A percentile compares a stretch with the other conserved stretches of the same genome.
These are phyloP conservation scores for Cryptococcus wingfieldii DNA, from an alignment of 1,284 basidiomycete genomes.

Conservation along the genomic window DNA sequence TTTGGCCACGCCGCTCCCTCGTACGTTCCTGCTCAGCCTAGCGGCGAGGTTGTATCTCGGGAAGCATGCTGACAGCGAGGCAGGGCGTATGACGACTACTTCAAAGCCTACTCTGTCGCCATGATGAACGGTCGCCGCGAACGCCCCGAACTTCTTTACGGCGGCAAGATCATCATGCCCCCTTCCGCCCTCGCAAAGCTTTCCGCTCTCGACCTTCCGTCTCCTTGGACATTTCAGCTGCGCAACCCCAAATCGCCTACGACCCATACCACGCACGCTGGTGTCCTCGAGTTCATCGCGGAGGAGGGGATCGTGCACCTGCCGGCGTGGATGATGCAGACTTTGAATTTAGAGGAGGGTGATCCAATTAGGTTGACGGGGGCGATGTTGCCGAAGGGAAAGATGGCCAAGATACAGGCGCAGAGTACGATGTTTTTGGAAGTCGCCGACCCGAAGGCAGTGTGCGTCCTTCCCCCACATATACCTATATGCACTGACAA, in stretches of 20 bases:
- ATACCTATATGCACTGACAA: slow-evolving; percentile 1
- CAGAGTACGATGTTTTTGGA: slow-evolving; percentile 94
- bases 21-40: slow-evolving; percentile 6
- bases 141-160: slow-evolving; percentile 55
- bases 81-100: slow-evolving; percentile 49
- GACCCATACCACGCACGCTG: slow-evolving; percentile 80
- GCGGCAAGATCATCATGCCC: slow-evolving; percentile 99
- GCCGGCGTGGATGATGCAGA: slow-evolving; percentile 99
- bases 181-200: slow-evolving; percentile 87
- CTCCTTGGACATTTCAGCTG: slow-evolving; percentile 94
- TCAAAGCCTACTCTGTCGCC: slow-evolving; percentile 50
- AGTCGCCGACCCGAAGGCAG: slow-evolving; percentile 84
- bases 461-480: slow-evolving; percentile 55
- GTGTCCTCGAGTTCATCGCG: slow-evolving; percentile 98
- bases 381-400: slow-evolving; percentile 82
- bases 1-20: slow-evolving; percentile 22
- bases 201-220: slow-evolving; percentile 81
- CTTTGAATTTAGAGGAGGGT: slow-evolving; percentile 79
- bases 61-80: slow-evolving; percentile 2
- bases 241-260: slow-evolving; percentile 82
- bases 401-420: slow-evolving; percentile 94
- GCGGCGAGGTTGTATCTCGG: neutral
- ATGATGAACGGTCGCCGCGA: slow-evolving; percentile 45
- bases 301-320: slow-evolving; percentile 93
- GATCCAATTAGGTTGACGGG: slow-evolving; percentile 92